Evolutionary conservation across 768 basidiomycete genomes (phyloP), one percentile per base, ranked within the genome.

Genomic region (Solioccasus polychromus): DNA sequence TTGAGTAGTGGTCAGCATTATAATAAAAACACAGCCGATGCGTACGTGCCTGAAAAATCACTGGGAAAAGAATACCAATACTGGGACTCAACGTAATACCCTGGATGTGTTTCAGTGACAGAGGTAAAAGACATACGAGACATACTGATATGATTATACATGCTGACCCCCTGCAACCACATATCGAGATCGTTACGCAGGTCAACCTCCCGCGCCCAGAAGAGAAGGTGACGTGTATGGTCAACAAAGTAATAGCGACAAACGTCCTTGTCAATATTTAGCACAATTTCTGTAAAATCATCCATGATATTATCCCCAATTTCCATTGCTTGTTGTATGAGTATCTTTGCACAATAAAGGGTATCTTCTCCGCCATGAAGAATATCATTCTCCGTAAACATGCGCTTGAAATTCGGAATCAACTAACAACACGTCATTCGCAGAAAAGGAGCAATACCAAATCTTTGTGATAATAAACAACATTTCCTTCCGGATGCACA

Each of bases 401-500:
- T n/a, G n/a, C n/a, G n/a, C n/a, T n/a, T n/a, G n/a, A n/a, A n/a
- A n/a, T n/a, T n/a, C n/a, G n/a, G n/a, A n/a, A n/a, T n/a, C n/a
- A n/a, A n/a, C n/a, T n/a, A n/a, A n/a, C n/a, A n/a, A n/a, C n/a
- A n/a, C n/a, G n/a, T n/a, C n/a, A n/a, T n/a, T n/a, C n/a, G n/a
- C n/a, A n/a, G n/a, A n/a, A n/a, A n/a, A n/a, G n/a, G n/a, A n/a
- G n/a, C n/a, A n/a, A n/a, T n/a, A 29, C 26, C 17, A 19, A 11
- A 1, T 19, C 26, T 20, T 39, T 17, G 39, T 25, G 15, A 25
- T 20, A 18, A 17, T 17, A 39, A 12, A 18, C 11, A 8, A 29
- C 39, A 14, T 39, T 39, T 29, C 39, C 39, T 29, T 39, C 39
- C 11, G 39, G 39, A 15, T 39, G 39, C n/a, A n/a, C n/a, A n/a